These are phyloP conservation scores for Proliferodiscus dingleyae DNA, from an alignment of 2,329 filamentous ascomycete genomes.

Conservation along the genomic window DNA sequence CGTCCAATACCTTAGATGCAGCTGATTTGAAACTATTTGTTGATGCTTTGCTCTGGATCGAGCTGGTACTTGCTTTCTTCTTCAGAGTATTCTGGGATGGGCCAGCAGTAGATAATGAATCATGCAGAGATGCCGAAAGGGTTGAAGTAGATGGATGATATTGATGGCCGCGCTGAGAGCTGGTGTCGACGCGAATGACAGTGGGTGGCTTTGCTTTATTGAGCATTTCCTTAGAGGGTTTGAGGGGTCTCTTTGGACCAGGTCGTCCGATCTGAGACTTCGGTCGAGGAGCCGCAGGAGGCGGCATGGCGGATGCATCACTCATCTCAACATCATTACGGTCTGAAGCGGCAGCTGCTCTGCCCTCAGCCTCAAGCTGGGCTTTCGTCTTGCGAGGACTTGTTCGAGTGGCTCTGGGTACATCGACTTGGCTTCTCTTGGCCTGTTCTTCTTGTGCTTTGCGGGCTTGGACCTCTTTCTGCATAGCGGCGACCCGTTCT, in stretches of 20 bases:
- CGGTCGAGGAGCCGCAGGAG: slow-evolving; percentile 53
- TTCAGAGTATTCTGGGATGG: slow-evolving; percentile 44
- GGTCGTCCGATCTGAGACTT: slow-evolving; percentile 44
- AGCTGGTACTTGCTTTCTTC: slow-evolving; percentile 58
- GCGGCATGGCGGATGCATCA: slow-evolving; percentile 55
- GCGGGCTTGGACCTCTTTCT: slow-evolving; percentile 48
- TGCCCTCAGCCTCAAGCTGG: slow-evolving; percentile 30
- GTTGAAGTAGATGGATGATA: slow-evolving; percentile 55
- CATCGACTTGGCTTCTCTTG: slow-evolving; percentile 30
- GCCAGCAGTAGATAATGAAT: slow-evolving; percentile 42
- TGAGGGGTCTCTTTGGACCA: slow-evolving; percentile 53
- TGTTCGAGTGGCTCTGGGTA: slow-evolving; percentile 41
- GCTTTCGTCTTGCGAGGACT: slow-evolving; percentile 49
- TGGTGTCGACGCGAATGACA: slow-evolving; percentile 66
- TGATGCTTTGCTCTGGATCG: slow-evolving; percentile 34
- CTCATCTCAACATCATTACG: slow-evolving; percentile 46
- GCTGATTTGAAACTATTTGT: slow-evolving; percentile 61
- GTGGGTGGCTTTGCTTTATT: slow-evolving; percentile 63
- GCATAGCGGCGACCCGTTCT: slow-evolving; percentile 48
- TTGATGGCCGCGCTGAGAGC: slow-evolving; percentile 59
- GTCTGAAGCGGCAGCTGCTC: slow-evolving; percentile 27
- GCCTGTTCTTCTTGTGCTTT: slow-evolving; percentile 46
- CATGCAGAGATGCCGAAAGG: slow-evolving; percentile 54
- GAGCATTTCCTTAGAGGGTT: slow-evolving; percentile 55
- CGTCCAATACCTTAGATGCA: slow-evolving; percentile 64